phyloP scores from a whole-genome alignment of 2,329 filamentous ascomycete genomes.

The Fusarium tupiense region DNA sequence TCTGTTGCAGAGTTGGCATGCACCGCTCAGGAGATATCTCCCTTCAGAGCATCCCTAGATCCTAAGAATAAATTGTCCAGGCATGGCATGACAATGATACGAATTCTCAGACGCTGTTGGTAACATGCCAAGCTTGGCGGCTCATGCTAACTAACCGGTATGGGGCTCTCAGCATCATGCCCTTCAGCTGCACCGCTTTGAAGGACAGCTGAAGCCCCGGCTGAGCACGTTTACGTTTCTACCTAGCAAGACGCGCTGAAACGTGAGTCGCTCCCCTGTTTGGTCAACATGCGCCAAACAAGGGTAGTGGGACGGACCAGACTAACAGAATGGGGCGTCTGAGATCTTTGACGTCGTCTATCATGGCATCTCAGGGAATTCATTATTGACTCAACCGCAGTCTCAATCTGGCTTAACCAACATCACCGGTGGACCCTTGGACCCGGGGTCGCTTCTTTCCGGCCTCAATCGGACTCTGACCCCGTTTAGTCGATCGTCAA shows the following conservation, averaged over 20 bases:
- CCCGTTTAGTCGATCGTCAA: slow-evolving; percentile 18
- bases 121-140: slow-evolving; percentile 34
- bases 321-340: slow-evolving; percentile 24
- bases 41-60: slow-evolving; percentile 17
- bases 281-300: slow-evolving; percentile 32
- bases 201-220: slow-evolving; percentile 20
- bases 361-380: slow-evolving; percentile 20
- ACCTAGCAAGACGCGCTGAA: slow-evolving; percentile 42
- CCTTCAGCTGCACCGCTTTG: slow-evolving; percentile 33
- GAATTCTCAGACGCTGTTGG: slow-evolving; percentile 11
- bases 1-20: slow-evolving; percentile 34
- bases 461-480: slow-evolving; percentile 29
- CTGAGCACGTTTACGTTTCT: slow-evolving; percentile 23
- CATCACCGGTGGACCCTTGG: slow-evolving; percentile 14
- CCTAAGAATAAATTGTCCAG: neutral
- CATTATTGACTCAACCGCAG: slow-evolving; percentile 15
- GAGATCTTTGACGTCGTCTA: slow-evolving; percentile 34
- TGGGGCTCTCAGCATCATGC: slow-evolving; percentile 38
- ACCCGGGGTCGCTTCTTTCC: slow-evolving; percentile 38
- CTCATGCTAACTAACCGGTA: slow-evolving; percentile 24
- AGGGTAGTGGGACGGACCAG: slow-evolving; percentile 23
- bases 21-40: slow-evolving; percentile 33
- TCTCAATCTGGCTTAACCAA: slow-evolving; percentile 32
- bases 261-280: slow-evolving; percentile 45
- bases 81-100: neutral